Conservation (phyloP, 306 rosid genomes). For the Glycine latifolia region DNA sequence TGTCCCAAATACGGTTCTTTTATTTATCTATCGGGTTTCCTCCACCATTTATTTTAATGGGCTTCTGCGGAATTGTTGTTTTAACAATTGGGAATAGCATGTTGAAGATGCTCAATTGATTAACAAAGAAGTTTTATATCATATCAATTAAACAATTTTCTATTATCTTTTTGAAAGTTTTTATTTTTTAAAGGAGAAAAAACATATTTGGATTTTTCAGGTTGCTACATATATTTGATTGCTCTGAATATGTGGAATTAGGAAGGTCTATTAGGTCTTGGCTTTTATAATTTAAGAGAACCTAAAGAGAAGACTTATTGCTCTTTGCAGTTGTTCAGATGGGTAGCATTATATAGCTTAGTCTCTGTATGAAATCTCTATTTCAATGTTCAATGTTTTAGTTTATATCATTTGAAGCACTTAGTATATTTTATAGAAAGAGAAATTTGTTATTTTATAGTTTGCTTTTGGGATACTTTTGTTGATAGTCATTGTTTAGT, state of each 20-base stretch:
- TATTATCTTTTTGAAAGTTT: background rate
- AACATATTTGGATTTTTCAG: constrained; percentile 17
- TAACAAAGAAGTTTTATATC: background rate
- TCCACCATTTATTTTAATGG: background rate
- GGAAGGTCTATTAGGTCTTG: constrained; percentile 10
- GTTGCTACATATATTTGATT: constrained; percentile 10
- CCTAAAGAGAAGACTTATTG: background rate
- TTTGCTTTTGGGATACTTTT: constrained; percentile 17
- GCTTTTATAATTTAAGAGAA: background rate
- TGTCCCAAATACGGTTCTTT: constrained; percentile 82
- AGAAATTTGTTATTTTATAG: background rate
- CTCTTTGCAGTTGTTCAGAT: constrained; percentile 1
- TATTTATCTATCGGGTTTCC: no score
- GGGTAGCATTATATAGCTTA: background rate
- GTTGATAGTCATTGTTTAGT: background rate
- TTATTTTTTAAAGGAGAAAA: background rate
- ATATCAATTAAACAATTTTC: background rate
- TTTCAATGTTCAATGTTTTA: constrained; percentile 6
- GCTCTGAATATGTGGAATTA: background rate
- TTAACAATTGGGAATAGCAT: constrained; percentile 11
- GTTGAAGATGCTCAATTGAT: background rate
- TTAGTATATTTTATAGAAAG: background rate
- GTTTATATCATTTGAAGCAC: background rate
- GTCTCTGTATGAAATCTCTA: background rate
- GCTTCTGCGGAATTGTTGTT: constrained; percentile 1